Conservation (phyloP, 176 grass and related monocot genomes). For the Triticum turgidum region DNA sequence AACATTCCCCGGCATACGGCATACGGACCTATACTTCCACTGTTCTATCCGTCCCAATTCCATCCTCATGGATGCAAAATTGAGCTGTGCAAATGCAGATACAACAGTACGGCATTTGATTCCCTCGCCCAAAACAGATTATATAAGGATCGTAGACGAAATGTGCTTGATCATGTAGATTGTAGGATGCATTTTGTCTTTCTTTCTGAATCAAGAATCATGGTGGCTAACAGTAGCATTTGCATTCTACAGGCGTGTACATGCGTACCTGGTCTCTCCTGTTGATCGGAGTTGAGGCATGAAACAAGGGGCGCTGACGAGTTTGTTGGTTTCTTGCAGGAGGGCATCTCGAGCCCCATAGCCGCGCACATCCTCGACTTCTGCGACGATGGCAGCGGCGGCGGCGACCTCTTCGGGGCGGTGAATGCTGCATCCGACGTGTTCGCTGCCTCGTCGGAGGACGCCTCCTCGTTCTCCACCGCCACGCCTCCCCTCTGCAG, state of each 20-base stretch:
- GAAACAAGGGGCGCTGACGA: not conserved
- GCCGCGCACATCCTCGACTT: conserved; percentile 66
- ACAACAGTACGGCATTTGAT: conserved; percentile 44
- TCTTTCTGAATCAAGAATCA: not conserved
- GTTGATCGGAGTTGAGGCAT: not conserved
- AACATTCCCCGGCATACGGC: conserved; percentile 28
- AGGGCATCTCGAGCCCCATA: conserved; percentile 82
- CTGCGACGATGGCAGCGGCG: conserved; percentile 53
- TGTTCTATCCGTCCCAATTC: conserved; percentile 10
- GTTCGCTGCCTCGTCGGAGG: conserved; percentile 38
- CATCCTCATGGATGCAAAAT: not conserved
- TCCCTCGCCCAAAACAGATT: conserved; percentile 4
- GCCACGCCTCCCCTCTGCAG: conserved; percentile 34
- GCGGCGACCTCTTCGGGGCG: conserved; percentile 54
- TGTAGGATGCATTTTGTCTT: not conserved
- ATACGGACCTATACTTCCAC: conserved; percentile 31
- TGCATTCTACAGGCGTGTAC: conserved; percentile 29
- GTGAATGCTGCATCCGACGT: conserved; percentile 23
- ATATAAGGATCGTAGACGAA: conserved; percentile 22
- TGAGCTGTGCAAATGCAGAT: conserved; percentile 12
- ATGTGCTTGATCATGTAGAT: not conserved
- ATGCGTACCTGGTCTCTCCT: not conserved
- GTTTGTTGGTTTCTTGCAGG: conserved; percentile 41
- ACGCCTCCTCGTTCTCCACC: conserved; percentile 45
- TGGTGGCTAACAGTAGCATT: not conserved